phyloP scores from a whole-genome alignment of 1,284 basidiomycete species.

The Tetrapyrgos nigripes region DNA sequence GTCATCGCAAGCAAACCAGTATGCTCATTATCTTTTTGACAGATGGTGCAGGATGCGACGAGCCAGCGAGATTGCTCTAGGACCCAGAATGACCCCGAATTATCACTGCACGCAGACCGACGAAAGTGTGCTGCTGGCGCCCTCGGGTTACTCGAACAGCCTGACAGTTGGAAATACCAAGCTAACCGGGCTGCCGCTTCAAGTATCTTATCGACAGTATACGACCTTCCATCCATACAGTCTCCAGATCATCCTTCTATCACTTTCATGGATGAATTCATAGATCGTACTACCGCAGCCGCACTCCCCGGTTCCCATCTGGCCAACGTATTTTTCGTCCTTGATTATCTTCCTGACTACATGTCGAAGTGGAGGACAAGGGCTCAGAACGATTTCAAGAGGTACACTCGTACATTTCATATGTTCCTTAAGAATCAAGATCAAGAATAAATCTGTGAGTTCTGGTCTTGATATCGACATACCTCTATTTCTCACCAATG shows the following conservation, averaged over 20 bases:
- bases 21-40: not conserved
- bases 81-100: not conserved
- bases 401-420: not conserved
- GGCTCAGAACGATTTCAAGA: not conserved
- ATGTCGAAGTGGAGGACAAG: constrained; percentile 13
- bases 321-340: constrained; percentile 4
- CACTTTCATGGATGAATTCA: not conserved
- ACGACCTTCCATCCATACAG: not conserved
- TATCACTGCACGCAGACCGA: constrained; percentile 5
- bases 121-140: constrained; percentile 8
- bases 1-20: not conserved
- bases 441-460: not conserved
- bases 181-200: not conserved
- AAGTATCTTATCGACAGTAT: not conserved
- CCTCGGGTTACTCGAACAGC: not conserved
- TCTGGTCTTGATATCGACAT: not conserved
- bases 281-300: not conserved
- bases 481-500: not conserved
- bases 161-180: not conserved
- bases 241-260: not conserved
- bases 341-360: constrained; percentile 5
- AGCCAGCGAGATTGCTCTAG: constrained; percentile 8
- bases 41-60: constrained; percentile 16
- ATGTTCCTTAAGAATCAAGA: not conserved
- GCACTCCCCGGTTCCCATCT: constrained; percentile 11